Evolutionary conservation across 2,329 filamentous ascomycete genomes (phyloP), one percentile per base, ranked within the genome.

Genomic region (Alternaria incomplexa): DNA sequence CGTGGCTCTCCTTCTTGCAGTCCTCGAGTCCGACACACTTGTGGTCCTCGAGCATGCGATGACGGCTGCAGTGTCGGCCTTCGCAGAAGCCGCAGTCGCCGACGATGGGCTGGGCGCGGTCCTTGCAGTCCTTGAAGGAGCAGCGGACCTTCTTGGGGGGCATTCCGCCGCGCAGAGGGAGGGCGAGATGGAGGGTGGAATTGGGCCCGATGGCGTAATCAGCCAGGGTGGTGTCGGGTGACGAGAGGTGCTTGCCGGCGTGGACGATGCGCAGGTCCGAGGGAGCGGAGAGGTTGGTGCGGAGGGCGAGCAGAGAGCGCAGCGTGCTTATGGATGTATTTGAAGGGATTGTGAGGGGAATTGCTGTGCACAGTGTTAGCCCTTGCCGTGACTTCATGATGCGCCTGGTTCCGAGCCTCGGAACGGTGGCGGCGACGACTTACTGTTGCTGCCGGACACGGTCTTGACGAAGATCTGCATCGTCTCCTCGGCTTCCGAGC

Each of bases 1-100:
- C 93, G 82, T 97, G 93, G 51, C 93, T 95, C 81, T 97, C 93
- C 85, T 97, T 96, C 87, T 97, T 97, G 87, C 95, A 97, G 83
- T 97, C 92, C 85, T 98, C 96, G 61, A 99, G 85, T 44, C 93
- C 93, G 68, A 88, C 89, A 84, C 96, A 99, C 83, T 93, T 93
- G 84, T 99, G 96, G 73, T 95, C 92, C 82, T 99, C 96, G 68
- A 98, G 83, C 83, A 98, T 87, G 60, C 96, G 88, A 83, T 99
- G 96, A 84, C 93, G 97, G 73, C 93, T 93, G 83, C 96, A 99
- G 85, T 93, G 98, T 80, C 96, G 92, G 48, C 94, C 93, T 59
- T 91, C 86, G 85, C 96, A 99, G 85, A 98, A 98, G 65, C 90
- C 91, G 83, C 96, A 99, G 84, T 98, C 95, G 58, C 96, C 96